Base-by-base conservation (phyloP, 1,284 basidiomycete genomes). In the Earliella scabrosa region DNA sequence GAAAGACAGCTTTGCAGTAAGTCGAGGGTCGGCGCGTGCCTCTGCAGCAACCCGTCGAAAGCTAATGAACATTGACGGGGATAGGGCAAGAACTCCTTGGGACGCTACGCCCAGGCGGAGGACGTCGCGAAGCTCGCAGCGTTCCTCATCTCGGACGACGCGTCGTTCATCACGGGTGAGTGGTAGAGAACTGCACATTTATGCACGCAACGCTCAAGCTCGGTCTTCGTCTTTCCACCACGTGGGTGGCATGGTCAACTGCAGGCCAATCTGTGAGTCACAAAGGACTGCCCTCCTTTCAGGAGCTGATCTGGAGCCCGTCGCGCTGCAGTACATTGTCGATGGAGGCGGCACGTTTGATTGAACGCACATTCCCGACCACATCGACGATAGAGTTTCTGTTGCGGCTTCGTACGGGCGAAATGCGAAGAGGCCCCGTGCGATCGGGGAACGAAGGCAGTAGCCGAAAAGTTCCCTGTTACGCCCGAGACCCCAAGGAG, bases 121-220 rank as follows among this genome's bases (percentile, higher is more conserved):
- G 70, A 76, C 41, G 66, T 76, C 39, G 71, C 74, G 10, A 68
- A 66, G 13, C 52, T 77, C 10, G 76, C 75, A 2, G 75, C 75
- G 0, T 77, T 68, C 61, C 62, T 77, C 2, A 71, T 66, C 1
- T 72, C 71, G 2, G 61, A 69, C 11, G 71, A 71, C 34, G 63
- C 73, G 0, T 51, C 58, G 10, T 75, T 70, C 56, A 64, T 76
- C 34, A 77, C 73, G 3, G 75, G 75, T 71, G 27, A 9, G 48
- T 39, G 16, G 11, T 23, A 24, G 11, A n/a, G 8, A 5, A 18
- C 10, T 39, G 36, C 14, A 7, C 5, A n/a, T n/a, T 20, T 20
- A 20, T 20, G 36, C 18, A 16, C 10, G 36, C 36, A 18, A 10
- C 10, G n/a, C 18, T 39, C n/a, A 20, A 39, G 21, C 16, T 2